Percentiles rank a stretch among this genome's conserved stretches.
These are phyloP conservation scores for Akanthomyces muscarius DNA, from an alignment of 2,329 filamentous ascomycete genomes.

Conservation along the genomic window DNA sequence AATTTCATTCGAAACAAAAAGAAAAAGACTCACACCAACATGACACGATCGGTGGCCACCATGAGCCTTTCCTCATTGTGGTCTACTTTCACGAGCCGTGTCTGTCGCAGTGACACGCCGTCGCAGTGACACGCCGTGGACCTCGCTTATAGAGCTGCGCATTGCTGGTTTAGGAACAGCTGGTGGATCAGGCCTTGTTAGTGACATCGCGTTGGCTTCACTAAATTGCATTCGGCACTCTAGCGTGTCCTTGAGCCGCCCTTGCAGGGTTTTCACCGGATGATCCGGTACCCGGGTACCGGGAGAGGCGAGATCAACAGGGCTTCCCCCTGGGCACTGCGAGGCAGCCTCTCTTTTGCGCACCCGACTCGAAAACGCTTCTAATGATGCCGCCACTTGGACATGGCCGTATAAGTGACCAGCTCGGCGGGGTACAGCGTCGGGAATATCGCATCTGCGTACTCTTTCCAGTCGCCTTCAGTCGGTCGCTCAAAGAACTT, in stretches of 20 bases:
- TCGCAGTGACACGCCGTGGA: not conserved
- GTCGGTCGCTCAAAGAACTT: conserved; percentile 22
- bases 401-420: conserved; percentile 20
- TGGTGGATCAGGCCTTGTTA: not conserved
- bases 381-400: conserved; percentile 15
- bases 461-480: conserved; percentile 19
- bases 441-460: conserved; percentile 21
- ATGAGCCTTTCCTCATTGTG: not conserved
- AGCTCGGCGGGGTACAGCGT: conserved; percentile 19
- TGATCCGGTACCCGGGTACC: no score
- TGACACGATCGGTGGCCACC: not conserved
- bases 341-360: no score
- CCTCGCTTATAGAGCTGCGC: not conserved
- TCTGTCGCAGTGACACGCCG: no score
- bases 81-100: not conserved
- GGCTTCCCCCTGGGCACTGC: no score
- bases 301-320: no score
- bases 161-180: not conserved
- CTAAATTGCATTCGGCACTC: no score
- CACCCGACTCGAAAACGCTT: no score
- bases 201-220: not conserved
- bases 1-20: not conserved
- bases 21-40: not conserved
- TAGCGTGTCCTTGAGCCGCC: not conserved
- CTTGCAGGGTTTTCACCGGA: no score